phyloP scores from a whole-genome alignment of 1,284 basidiomycete genomes.

The Pseudozyma flocculosa region DNA sequence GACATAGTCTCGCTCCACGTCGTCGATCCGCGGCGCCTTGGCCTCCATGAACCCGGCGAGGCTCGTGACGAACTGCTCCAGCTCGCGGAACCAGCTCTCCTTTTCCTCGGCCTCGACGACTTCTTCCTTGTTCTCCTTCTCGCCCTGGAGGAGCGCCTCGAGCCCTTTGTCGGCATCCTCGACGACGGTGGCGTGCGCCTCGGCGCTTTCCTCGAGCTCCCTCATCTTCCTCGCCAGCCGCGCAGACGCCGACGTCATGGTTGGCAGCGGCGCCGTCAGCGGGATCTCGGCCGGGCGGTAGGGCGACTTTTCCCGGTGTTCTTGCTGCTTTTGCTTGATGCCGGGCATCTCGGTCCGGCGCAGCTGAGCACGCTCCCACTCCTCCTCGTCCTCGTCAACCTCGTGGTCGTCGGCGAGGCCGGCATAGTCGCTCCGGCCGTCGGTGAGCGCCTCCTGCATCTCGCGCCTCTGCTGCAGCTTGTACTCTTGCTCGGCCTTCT shows the following conservation, averaged over 20 bases:
- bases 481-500: slow-evolving; percentile 26
- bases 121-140: slow-evolving; percentile 34
- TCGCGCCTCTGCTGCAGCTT: slow-evolving; percentile 23
- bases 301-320: slow-evolving; percentile 27
- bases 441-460: slow-evolving; percentile 26
- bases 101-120: slow-evolving; percentile 37
- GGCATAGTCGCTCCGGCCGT: slow-evolving; percentile 21
- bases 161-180: slow-evolving; percentile 19
- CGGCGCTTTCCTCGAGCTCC: slow-evolving; percentile 22
- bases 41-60: slow-evolving; percentile 47
- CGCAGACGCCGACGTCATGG: slow-evolving; percentile 31
- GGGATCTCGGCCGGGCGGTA: slow-evolving; percentile 39
- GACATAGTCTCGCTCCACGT: slow-evolving; percentile 35
- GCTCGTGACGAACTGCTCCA: slow-evolving; percentile 40
- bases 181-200: slow-evolving; percentile 17
- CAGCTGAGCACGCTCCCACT: slow-evolving; percentile 52
- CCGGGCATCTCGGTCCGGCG: slow-evolving; percentile 20
- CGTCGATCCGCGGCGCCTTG: slow-evolving; percentile 38
- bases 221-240: slow-evolving; percentile 26
- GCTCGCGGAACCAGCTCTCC: slow-evolving; percentile 48
- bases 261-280: slow-evolving; percentile 34
- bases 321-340: neutral
- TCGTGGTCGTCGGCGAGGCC: slow-evolving; percentile 71
- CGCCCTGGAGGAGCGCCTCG: slow-evolving; percentile 25
- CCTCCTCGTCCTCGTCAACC: slow-evolving; percentile 71